Percentiles rank a stretch among this genome's conserved stretches.
Evolutionary conservation across 306 rosid genomes (phyloP).

Genomic region (Corylus heterophylla): DNA sequence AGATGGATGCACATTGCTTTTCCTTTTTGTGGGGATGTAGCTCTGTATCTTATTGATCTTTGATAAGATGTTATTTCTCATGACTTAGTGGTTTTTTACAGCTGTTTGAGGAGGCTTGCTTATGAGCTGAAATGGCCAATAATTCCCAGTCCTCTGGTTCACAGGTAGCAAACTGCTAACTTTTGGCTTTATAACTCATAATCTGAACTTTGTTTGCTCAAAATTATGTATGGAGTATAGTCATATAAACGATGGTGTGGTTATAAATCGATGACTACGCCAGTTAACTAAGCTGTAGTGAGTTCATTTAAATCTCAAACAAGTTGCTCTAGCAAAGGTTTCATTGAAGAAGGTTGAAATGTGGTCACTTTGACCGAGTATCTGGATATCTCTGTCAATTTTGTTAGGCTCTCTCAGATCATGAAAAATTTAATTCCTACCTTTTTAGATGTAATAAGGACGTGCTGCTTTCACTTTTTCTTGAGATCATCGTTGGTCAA

Average conservation of each 20-base stretch:
- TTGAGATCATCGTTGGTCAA: neutral
- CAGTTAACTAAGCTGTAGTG: slow-evolving; percentile 9
- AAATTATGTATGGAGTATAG: neutral
- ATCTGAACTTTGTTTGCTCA: neutral
- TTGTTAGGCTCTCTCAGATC: neutral
- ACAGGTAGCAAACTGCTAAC: slow-evolving; percentile 55
- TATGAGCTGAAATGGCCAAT: slow-evolving; percentile 63
- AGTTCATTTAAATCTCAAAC: neutral
- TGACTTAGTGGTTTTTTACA: neutral
- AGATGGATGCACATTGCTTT: neutral
- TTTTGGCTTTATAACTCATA: slow-evolving; percentile 5
- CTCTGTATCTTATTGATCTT: neutral
- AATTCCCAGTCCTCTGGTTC: slow-evolving; percentile 68
- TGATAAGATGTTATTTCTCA: slow-evolving; percentile 6
- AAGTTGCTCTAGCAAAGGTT: neutral
- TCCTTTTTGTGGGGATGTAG: neutral
- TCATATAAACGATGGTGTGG: neutral
- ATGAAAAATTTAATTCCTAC: neutral
- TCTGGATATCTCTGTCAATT: neutral
- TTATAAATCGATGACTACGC: slow-evolving; percentile 9
- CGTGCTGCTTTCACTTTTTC: neutral
- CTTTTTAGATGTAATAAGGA: neutral
- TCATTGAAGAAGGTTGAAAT: neutral
- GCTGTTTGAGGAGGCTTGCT: slow-evolving; percentile 31
- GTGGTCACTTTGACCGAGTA: neutral